Percentiles rank a stretch among this genome's conserved stretches.
Evolutionary conservation across 306 rosid species (phyloP).

Genomic region (Vigna angularis): DNA sequence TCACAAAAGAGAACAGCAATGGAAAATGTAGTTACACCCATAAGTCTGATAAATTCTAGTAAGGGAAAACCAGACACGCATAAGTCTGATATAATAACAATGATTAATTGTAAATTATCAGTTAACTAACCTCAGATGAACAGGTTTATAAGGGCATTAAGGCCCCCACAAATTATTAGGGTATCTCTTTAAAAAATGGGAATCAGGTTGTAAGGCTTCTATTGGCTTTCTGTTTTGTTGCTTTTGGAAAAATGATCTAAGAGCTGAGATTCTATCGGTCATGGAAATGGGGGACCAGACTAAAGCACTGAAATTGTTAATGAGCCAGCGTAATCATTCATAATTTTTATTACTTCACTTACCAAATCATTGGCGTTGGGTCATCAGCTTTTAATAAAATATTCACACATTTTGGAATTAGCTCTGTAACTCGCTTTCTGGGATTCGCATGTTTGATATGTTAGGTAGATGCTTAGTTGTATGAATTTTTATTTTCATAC

Average conservation of each 20-base stretch:
- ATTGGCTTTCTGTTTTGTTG: constrained; percentile 26
- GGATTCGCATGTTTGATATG: constrained; percentile 17
- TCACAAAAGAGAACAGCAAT: not conserved
- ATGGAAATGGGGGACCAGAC: constrained; percentile 32
- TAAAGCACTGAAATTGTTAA: constrained; percentile 23
- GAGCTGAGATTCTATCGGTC: constrained; percentile 37
- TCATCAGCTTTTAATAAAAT: not conserved
- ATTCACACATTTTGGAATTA: constrained; percentile 13
- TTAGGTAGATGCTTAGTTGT: constrained; percentile 31
- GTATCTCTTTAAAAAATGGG: constrained; percentile 6
- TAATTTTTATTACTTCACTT: not conserved
- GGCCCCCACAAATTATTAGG: constrained; percentile 34
- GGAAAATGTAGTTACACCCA: not conserved
- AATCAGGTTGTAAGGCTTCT: constrained; percentile 7
- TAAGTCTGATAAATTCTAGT: too few relatives aligned
- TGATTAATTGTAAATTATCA: too few relatives aligned
- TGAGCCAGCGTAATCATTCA: not conserved
- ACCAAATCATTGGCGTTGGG: not conserved
- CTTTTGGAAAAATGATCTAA: not conserved
- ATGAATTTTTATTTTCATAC: too few relatives aligned
- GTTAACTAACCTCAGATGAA: too few relatives aligned
- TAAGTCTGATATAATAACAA: too few relatives aligned
- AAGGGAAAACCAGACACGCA: too few relatives aligned
- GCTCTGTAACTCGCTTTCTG: constrained; percentile 6
- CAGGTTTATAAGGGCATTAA: not conserved